A percentile compares a stretch with the other conserved stretches of the same genome.
These are phyloP conservation scores for Saccharomyces hybrid DNA, from an alignment of 1,139 yeast species.

Conservation along the genomic window DNA sequence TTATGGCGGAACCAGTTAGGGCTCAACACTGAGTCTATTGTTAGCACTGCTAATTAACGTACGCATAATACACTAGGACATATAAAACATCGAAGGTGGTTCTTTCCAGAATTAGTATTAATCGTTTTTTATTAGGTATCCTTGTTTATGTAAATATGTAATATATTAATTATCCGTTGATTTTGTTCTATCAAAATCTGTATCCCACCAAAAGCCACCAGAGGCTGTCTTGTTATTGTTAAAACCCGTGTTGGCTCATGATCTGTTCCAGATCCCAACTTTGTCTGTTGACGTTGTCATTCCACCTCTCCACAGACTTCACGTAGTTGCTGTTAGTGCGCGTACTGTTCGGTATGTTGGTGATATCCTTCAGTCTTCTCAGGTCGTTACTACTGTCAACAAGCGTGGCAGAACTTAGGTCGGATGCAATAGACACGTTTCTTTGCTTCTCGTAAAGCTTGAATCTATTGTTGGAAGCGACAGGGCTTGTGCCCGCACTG, in stretches of 20 bases:
- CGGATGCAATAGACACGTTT: conserved; percentile 20
- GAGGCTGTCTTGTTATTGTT: not conserved
- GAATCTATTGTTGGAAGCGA: not conserved
- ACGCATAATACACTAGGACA: too few species aligned
- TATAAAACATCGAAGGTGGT: not conserved
- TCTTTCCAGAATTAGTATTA: not conserved
- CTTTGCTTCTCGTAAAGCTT: conserved; percentile 7
- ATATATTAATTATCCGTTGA: not conserved
- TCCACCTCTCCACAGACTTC: not conserved
- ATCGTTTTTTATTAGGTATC: not conserved
- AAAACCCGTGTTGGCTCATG: not conserved
- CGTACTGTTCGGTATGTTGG: not conserved
- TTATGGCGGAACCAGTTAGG: not conserved
- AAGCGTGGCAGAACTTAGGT: conserved; percentile 19
- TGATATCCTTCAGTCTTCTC: not conserved
- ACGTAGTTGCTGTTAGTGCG: not conserved
- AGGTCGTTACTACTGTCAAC: conserved; percentile 7
- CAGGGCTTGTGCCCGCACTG: conserved; percentile 4
- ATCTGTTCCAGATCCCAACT: conserved; percentile 11
- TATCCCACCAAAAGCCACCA: not conserved
- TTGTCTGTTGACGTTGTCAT: not conserved
- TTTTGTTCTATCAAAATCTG: not conserved
- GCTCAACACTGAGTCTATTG: not conserved
- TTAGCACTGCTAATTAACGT: too few species aligned
- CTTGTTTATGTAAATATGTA: not conserved